Conservation (phyloP, 768 basidiomycete genomes). For the Hypholoma sublateritium region DNA sequence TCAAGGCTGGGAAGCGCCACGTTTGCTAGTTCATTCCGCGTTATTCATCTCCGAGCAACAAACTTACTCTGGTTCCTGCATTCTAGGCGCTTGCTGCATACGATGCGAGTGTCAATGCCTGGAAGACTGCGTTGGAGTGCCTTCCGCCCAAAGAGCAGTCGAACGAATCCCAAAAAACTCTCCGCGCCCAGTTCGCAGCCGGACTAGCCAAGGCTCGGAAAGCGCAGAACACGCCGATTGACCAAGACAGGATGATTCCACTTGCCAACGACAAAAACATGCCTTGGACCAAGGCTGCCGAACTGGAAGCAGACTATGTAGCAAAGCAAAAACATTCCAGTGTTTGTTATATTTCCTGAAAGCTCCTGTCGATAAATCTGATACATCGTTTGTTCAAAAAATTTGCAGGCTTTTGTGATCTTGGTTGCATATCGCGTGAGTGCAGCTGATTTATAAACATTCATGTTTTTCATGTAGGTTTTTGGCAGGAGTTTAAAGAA, state of each 20-base stretch:
- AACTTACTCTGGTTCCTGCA: background rate
- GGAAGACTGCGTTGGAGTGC: conserved; percentile 30
- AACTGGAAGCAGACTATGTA: conserved; percentile 16
- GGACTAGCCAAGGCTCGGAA: conserved; percentile 25
- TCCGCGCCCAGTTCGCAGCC: conserved; percentile 33
- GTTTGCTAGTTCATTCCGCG: conserved; percentile 19
- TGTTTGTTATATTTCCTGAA: conserved; percentile 11
- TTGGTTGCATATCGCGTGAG: conserved; percentile 29
- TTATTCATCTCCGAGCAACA: background rate
- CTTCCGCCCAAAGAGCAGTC: conserved; percentile 26
- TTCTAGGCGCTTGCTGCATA: conserved; percentile 22
- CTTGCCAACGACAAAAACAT: conserved; percentile 6
- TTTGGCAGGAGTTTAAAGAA: conserved; percentile 27
- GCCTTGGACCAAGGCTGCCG: conserved; percentile 29
- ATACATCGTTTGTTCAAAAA: background rate
- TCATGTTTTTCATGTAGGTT: background rate
- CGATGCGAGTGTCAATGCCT: conserved; percentile 21
- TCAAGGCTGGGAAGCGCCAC: conserved; percentile 35
- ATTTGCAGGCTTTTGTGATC: conserved; percentile 32
- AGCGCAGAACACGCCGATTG: conserved; percentile 1
- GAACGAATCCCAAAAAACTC: conserved; percentile 28
- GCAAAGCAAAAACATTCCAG: conserved; percentile 18
- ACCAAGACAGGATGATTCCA: background rate
- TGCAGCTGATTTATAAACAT: background rate
- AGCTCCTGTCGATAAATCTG: background rate